Conservation (phyloP, 305 asterid species). For the Solanum aculeatissimum region DNA sequence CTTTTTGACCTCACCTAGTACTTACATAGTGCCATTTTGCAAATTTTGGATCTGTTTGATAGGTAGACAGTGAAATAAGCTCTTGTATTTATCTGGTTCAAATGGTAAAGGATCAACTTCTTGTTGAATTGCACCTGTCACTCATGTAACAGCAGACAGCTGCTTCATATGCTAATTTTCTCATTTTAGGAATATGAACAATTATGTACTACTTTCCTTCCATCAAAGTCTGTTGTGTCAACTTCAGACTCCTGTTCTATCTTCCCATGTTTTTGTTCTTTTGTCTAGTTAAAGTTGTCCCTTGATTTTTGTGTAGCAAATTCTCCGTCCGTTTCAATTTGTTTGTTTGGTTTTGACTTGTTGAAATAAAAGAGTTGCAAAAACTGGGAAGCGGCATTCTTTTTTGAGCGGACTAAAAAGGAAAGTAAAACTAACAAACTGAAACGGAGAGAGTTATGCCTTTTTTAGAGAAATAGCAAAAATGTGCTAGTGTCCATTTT, state of each 20-base stretch:
- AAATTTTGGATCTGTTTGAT: neutral
- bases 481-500: neutral
- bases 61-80: neutral
- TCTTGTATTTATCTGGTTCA: neutral
- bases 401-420: too few relatives aligned
- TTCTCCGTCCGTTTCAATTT: neutral
- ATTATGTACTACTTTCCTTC: neutral
- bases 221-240: neutral
- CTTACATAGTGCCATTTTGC: neutral
- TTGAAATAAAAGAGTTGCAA: neutral
- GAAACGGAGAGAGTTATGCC: too few relatives aligned
- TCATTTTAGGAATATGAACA: neutral
- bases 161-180: neutral
- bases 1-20: neutral
- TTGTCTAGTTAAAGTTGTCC: neutral
- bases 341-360: neutral
- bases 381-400: neutral
- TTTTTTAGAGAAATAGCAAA: neutral
- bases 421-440: too few relatives aligned
- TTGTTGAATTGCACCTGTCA: neutral
- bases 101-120: neutral
- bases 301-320: neutral
- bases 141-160: neutral
- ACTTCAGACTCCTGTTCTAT: neutral
- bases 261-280: neutral